Evolutionary conservation across 169 alveolate genomes (phyloP).

Genomic region (Plasmodium ovale): DNA sequence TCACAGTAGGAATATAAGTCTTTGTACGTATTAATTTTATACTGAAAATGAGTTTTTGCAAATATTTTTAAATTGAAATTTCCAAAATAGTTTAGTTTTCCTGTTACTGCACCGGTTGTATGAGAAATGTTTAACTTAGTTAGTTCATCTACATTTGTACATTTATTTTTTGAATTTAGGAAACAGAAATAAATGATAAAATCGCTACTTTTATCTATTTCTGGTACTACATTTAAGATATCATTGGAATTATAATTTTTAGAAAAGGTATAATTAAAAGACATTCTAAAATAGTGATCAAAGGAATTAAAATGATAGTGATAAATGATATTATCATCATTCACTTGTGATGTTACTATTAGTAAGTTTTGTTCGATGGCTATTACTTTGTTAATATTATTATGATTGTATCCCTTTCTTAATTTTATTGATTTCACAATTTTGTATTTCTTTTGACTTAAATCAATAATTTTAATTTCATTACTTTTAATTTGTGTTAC

Average conservation of each 20-base stretch:
- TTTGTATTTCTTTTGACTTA: constrained; percentile 51
- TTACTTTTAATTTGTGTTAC: constrained; percentile 71
- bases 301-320: constrained; percentile 74
- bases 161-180: constrained; percentile 27
- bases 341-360: constrained; percentile 45
- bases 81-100: constrained; percentile 70
- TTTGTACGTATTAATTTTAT: constrained; percentile 38
- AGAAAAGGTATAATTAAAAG: constrained; percentile 54
- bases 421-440: constrained; percentile 45
- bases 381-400: constrained; percentile 36
- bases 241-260: constrained; percentile 48
- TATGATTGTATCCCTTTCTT: constrained; percentile 56
- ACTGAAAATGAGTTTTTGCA: constrained; percentile 75
- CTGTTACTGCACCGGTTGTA: constrained; percentile 54
- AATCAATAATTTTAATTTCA: constrained; percentile 73
- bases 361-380: constrained; percentile 54
- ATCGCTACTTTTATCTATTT: constrained; percentile 61
- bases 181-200: constrained; percentile 52
- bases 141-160: constrained; percentile 66
- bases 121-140: constrained; percentile 58
- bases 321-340: constrained; percentile 41
- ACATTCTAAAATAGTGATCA: constrained; percentile 55
- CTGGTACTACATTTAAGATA: constrained; percentile 40
- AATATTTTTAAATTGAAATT: constrained; percentile 46
- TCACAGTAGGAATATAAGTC: constrained; percentile 66